Evolutionary conservation across 441 rosid species (phyloP).

Genomic region (Isatis lusitanica): DNA sequence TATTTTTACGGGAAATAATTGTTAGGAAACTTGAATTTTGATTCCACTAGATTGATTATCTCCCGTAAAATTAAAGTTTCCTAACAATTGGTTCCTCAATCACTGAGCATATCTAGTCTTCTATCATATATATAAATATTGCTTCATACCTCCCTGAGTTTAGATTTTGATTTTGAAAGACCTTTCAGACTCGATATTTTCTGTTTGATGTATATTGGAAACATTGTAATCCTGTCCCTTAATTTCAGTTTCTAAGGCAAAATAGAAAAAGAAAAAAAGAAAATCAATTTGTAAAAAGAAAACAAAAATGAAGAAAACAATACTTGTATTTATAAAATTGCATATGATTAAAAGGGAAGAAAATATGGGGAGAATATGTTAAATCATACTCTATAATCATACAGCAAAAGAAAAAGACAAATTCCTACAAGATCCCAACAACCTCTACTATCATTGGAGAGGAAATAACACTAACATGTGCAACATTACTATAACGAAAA

Average conservation of each 20-base stretch:
- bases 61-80: too few relatives aligned
- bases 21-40: neutral
- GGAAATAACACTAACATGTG: conserved; percentile 27
- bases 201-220: neutral
- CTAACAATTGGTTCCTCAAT: too few relatives aligned
- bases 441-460: conserved; percentile 20
- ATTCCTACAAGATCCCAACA: conserved; percentile 24
- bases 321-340: neutral
- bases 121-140: neutral
- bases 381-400: neutral
- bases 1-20: neutral
- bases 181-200: neutral
- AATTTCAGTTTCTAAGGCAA: neutral
- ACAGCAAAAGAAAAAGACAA: neutral
- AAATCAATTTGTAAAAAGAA: neutral
- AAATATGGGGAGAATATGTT: neutral
- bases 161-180: neutral
- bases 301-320: neutral
- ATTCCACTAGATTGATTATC: neutral
- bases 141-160: neutral
- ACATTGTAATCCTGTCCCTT: neutral
- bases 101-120: neutral
- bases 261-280: neutral
- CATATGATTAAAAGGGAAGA: neutral
- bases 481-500: neutral